A percentile compares a stretch with the other conserved stretches of the same genome.
phyloP scores from a whole-genome alignment of 306 rosid species.

The Adenanthera pavonina region DNA sequence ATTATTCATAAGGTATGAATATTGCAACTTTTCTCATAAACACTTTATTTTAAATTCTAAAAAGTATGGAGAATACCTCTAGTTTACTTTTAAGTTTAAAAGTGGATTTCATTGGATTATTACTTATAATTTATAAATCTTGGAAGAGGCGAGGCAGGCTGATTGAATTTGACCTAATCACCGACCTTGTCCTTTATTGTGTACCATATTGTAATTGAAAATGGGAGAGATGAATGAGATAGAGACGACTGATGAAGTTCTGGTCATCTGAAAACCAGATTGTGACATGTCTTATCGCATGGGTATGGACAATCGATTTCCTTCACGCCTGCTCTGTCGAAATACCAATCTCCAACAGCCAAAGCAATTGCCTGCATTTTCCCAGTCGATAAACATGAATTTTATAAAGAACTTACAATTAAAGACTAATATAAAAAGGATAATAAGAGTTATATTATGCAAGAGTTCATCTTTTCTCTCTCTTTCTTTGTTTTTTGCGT shows the following conservation, averaged over 20 bases:
- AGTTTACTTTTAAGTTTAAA: background rate
- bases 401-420: constrained; percentile 1
- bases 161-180: constrained; percentile 42
- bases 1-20: too few relatives aligned
- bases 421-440: background rate
- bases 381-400: constrained; percentile 26
- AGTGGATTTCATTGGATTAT: constrained; percentile 19
- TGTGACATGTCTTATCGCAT: constrained; percentile 86
- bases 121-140: background rate
- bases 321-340: constrained; percentile 70
- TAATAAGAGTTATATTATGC: background rate
- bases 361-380: constrained; percentile 74
- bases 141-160: constrained; percentile 5
- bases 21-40: too few relatives aligned
- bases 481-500: too few relatives aligned
- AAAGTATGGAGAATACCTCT: too few relatives aligned
- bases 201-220: constrained; percentile 45
- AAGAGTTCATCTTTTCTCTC: background rate
- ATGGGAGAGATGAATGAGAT: constrained; percentile 1
- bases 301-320: constrained; percentile 88
- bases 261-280: constrained; percentile 69
- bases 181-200: constrained; percentile 44
- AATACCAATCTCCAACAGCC: constrained; percentile 97
- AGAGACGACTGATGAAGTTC: constrained; percentile 31
- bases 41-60: too few relatives aligned